A percentile compares a stretch with the other conserved stretches of the same genome.
Conservation (phyloP, 2,329 filamentous ascomycete genomes). For the Xylariaceae sp. region DNA sequence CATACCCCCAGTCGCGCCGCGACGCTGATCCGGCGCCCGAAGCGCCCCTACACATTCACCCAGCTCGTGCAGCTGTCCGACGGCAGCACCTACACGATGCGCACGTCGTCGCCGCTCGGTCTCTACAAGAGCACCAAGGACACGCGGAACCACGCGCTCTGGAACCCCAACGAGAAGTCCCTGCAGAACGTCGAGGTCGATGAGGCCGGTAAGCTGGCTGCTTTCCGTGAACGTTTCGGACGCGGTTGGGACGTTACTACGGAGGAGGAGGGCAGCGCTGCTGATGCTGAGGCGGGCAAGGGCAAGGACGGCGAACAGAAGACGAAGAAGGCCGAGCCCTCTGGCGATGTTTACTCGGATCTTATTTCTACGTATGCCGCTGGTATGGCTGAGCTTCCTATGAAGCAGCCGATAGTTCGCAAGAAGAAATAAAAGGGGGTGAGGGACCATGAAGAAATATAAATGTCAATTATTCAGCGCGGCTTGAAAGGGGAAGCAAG, state of each 20-base stretch:
- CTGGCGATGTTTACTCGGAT: conserved; percentile 41
- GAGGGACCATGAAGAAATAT: not conserved
- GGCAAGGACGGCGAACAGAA: not conserved
- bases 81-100: conserved; percentile 75
- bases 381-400: conserved; percentile 4
- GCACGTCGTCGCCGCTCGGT: conserved; percentile 66
- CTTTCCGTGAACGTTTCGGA: conserved; percentile 82
- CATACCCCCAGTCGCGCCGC: conserved; percentile 68
- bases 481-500: not conserved
- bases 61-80: conserved; percentile 90
- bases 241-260: conserved; percentile 63
- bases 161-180: conserved; percentile 80
- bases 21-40: conserved; percentile 79
- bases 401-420: conserved; percentile 31
- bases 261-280: conserved; percentile 7
- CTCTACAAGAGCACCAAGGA: conserved; percentile 66
- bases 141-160: conserved; percentile 80
- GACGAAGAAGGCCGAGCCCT: conserved; percentile 8
- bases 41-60: conserved; percentile 94
- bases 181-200: conserved; percentile 88
- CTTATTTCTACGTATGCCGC: conserved; percentile 47
- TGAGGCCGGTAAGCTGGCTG: conserved; percentile 82
- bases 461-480: no score
- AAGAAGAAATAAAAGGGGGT: conserved; percentile 37
- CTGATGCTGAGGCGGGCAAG: conserved; percentile 22